phyloP scores from a whole-genome alignment of 2,329 filamentous ascomycete genomes.

The Pseudopithomyces chartarum region DNA sequence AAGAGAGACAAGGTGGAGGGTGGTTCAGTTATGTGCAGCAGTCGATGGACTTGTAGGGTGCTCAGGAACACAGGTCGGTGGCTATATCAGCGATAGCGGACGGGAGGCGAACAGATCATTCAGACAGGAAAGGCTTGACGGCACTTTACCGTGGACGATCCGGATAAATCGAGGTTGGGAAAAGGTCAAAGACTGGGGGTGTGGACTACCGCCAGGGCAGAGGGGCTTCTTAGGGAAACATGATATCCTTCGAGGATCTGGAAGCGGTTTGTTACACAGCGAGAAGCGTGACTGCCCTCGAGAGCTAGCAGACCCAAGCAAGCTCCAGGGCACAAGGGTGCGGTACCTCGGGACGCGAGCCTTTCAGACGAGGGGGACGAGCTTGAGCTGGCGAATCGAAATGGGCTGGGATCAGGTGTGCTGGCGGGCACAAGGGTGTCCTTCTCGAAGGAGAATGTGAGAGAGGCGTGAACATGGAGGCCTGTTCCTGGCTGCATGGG shows the following conservation, averaged over 20 bases:
- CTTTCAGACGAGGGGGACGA: conserved; percentile 37
- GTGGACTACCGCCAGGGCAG: conserved; percentile 43
- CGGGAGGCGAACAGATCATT: conserved; percentile 46
- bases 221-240: conserved; percentile 41
- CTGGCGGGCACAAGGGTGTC: conserved; percentile 38
- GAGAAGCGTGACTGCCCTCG: conserved; percentile 45
- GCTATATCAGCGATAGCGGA: conserved; percentile 45
- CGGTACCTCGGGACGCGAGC: conserved; percentile 49
- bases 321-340: conserved; percentile 42
- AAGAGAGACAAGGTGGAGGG: conserved; percentile 30
- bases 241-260: conserved; percentile 46
- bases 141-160: conserved; percentile 46
- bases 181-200: conserved; percentile 39
- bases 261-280: conserved; percentile 46
- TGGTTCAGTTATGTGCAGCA: conserved; percentile 37
- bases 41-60: conserved; percentile 38
- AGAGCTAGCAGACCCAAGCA: conserved; percentile 40
- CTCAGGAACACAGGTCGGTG: conserved; percentile 42
- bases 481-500: conserved; percentile 34
- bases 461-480: conserved; percentile 44
- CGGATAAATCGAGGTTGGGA: conserved; percentile 49
- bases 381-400: conserved; percentile 44
- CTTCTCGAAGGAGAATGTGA: conserved; percentile 42
- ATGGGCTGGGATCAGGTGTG: conserved; percentile 42
- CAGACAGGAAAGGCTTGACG: conserved; percentile 45